Evolutionary conservation across 441 rosid species (phyloP).

Genomic region (Pelargonium cotyledonis): DNA sequence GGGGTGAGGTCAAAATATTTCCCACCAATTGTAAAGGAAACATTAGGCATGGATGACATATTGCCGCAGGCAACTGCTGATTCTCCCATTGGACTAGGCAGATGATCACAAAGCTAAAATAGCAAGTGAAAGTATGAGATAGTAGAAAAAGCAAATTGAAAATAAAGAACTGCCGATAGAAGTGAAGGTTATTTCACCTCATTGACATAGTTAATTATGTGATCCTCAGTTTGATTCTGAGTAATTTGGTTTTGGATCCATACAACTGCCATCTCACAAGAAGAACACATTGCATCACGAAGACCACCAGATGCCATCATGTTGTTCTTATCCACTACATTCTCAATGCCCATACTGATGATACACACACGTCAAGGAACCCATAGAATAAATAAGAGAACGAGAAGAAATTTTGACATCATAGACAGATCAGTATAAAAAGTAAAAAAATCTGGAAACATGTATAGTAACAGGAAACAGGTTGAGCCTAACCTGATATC

Average conservation of each 20-base stretch:
- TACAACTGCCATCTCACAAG: constrained; percentile 13
- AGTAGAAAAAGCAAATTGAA: background rate
- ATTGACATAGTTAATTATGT: constrained; percentile 42
- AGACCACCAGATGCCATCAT: constrained; percentile 34
- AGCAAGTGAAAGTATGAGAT: background rate
- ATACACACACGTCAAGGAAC: background rate
- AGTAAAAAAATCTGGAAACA: background rate
- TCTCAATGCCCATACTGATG: constrained; percentile 42
- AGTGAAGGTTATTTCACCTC: constrained; percentile 38
- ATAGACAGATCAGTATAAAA: background rate
- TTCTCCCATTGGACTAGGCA: constrained; percentile 67
- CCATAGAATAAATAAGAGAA: background rate
- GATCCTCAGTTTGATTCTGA: constrained; percentile 46
- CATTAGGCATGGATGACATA: constrained; percentile 34
- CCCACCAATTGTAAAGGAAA: constrained; percentile 55
- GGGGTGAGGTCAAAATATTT: constrained; percentile 54
- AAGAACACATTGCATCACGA: constrained; percentile 36
- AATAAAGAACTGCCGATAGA: constrained; percentile 16
- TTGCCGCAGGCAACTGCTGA: constrained; percentile 43
- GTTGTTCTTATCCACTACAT: constrained; percentile 29
- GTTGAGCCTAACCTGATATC: constrained; percentile 43
- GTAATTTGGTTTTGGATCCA: constrained; percentile 64
- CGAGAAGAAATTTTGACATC: background rate
- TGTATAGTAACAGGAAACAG: background rate
- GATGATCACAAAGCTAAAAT: constrained; percentile 55